Evolutionary conservation across 1,284 basidiomycete species (phyloP).

Genomic region (Fomitopsis betulina): DNA sequence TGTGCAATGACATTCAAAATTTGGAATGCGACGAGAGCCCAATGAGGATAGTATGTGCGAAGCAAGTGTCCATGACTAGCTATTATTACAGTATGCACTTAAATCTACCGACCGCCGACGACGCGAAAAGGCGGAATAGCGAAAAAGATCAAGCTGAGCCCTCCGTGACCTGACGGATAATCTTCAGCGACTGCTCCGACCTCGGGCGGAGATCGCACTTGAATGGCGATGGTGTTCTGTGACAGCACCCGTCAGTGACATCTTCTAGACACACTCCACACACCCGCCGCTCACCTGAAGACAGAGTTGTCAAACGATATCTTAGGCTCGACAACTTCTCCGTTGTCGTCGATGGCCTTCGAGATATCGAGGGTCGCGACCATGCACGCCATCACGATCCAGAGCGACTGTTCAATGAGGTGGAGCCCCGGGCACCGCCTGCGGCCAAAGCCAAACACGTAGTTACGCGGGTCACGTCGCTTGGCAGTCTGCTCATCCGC

Average conservation of each 20-base stretch:
- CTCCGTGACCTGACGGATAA: constrained; percentile 19
- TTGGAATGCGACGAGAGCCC: not conserved
- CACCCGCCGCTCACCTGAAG: constrained; percentile 33
- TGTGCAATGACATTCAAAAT: too few relatives aligned
- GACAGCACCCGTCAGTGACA: constrained; percentile 8
- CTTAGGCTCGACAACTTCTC: constrained; percentile 34
- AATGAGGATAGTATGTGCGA: not conserved
- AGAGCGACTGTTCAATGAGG: constrained; percentile 43
- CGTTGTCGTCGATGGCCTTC: constrained; percentile 37
- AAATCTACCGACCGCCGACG: not conserved
- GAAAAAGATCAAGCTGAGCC: not conserved
- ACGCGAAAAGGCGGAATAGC: not conserved
- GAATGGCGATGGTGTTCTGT: constrained; percentile 25
- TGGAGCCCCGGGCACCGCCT: constrained; percentile 41
- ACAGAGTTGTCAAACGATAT: constrained; percentile 37
- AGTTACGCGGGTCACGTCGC: constrained; percentile 28
- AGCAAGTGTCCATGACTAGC: not conserved
- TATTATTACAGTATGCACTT: not conserved
- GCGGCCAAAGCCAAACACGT: constrained; percentile 34
- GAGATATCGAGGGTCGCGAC: constrained; percentile 38
- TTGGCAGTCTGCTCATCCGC: constrained; percentile 23
- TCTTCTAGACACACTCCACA: constrained; percentile 3
- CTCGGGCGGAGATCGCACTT: constrained; percentile 26
- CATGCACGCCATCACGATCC: constrained; percentile 42
- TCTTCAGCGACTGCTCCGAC: constrained; percentile 22